A percentile compares a stretch with the other conserved stretches of the same genome.
Evolutionary conservation across 2,329 filamentous ascomycete genomes (phyloP).

Genomic region (Pseudovirgaria hyperparasitica): DNA sequence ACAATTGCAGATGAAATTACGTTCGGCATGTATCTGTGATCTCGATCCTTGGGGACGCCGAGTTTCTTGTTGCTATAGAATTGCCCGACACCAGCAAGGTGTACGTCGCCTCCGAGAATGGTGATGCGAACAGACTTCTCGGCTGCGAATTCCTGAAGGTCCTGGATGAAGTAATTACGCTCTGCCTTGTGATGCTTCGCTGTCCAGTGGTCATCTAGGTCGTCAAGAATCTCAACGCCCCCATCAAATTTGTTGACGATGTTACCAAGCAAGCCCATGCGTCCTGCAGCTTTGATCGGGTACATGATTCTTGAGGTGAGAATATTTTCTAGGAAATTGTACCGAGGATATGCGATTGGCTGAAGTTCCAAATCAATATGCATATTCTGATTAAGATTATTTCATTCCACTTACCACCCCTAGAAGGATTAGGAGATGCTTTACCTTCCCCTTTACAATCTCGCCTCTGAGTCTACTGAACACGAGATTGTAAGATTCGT

Average conservation of each 20-base stretch:
- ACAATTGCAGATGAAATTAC: slow-evolving; percentile 88
- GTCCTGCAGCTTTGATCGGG: slow-evolving; percentile 77
- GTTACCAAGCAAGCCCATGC: slow-evolving; percentile 64
- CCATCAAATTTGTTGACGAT: slow-evolving; percentile 85
- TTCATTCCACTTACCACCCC: slow-evolving; percentile 49
- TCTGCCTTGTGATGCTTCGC: slow-evolving; percentile 89
- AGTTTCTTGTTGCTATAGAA: slow-evolving; percentile 89
- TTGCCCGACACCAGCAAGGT: slow-evolving; percentile 81
- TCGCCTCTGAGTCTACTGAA: slow-evolving; percentile 78
- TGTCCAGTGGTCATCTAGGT: slow-evolving; percentile 95
- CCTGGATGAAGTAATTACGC: slow-evolving; percentile 73
- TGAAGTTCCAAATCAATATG: slow-evolving; percentile 4
- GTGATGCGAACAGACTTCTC: slow-evolving; percentile 88
- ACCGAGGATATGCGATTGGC: slow-evolving; percentile 33
- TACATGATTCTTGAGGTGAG: slow-evolving; percentile 78
- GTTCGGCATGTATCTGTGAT: slow-evolving; percentile 95
- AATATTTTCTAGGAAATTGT: slow-evolving; percentile 50
- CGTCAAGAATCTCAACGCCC: slow-evolving; percentile 81
- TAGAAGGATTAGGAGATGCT: slow-evolving; percentile 78
- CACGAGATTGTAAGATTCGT: slow-evolving; percentile 72
- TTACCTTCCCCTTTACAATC: slow-evolving; percentile 69
- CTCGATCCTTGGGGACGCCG: slow-evolving; percentile 70
- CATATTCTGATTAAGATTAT: background rate
- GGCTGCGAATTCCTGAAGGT: slow-evolving; percentile 83
- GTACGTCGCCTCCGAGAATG: slow-evolving; percentile 86